phyloP scores from a whole-genome alignment of 2,329 filamentous ascomycete species.

The Domatiomyces globalis region DNA sequence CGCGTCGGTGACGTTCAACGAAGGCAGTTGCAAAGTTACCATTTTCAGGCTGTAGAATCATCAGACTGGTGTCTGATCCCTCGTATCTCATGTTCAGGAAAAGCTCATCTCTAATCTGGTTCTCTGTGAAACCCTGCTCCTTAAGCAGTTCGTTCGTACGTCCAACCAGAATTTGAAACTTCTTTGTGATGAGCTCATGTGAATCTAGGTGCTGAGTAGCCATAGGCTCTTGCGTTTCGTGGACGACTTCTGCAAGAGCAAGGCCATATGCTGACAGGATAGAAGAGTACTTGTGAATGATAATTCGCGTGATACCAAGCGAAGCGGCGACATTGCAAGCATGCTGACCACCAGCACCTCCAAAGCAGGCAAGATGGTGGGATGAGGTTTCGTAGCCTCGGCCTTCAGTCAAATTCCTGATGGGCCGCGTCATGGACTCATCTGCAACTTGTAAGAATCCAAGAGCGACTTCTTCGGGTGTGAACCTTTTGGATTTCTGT shows the following conservation, averaged over 20 bases:
- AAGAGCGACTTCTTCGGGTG: slow-evolving; percentile 26
- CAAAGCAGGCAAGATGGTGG: slow-evolving; percentile 22
- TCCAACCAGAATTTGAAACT: slow-evolving; percentile 61
- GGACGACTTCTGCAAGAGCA: slow-evolving; percentile 28
- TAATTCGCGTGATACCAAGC: slow-evolving; percentile 28
- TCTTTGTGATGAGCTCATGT: slow-evolving; percentile 41
- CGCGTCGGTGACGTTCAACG: slow-evolving; percentile 70
- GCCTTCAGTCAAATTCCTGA: slow-evolving; percentile 20
- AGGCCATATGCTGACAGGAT: slow-evolving; percentile 34
- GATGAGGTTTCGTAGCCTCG: slow-evolving; percentile 19
- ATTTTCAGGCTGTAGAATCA: slow-evolving; percentile 37
- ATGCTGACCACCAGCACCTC: slow-evolving; percentile 27
- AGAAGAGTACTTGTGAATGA: slow-evolving; percentile 32
- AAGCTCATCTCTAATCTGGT: slow-evolving; percentile 30
- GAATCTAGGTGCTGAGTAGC: slow-evolving; percentile 18
- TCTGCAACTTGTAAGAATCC: slow-evolving; percentile 31
- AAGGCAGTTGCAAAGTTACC: slow-evolving; percentile 71
- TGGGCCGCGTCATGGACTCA: slow-evolving; percentile 27
- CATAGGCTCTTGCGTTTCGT: slow-evolving; percentile 25
- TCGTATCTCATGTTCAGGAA: slow-evolving; percentile 38
- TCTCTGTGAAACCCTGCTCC: slow-evolving; percentile 30
- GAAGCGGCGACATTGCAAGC: slow-evolving; percentile 30
- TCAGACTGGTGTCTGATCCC: slow-evolving; percentile 37
- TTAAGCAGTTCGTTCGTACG: slow-evolving; percentile 35
- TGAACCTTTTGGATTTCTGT: slow-evolving; percentile 19